phyloP scores from a whole-genome alignment of 352 stramenopile genomes.

The Phytopythium kandeliae region DNA sequence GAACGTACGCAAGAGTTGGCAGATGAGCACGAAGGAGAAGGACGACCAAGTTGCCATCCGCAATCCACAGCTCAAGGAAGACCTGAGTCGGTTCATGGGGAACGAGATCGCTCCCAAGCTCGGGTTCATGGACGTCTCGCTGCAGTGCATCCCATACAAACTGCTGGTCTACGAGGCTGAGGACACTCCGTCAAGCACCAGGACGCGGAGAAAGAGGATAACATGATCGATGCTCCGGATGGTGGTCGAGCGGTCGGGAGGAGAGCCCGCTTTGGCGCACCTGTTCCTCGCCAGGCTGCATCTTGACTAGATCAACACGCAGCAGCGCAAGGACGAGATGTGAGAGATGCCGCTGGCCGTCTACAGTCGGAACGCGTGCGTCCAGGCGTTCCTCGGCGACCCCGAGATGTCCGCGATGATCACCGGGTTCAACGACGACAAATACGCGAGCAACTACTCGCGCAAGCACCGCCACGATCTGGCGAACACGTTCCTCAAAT shows the following conservation, averaged over 20 bases:
- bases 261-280: conserved; percentile 7
- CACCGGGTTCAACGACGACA: not conserved
- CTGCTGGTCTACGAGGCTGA: conserved; percentile 38
- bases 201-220: conserved; percentile 46
- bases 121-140: conserved; percentile 4
- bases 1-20: conserved; percentile 16
- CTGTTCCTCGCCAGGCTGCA: conserved; percentile 9
- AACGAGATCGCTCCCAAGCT: conserved; percentile 3
- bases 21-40: not conserved
- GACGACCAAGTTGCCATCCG: not conserved
- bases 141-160: conserved; percentile 33
- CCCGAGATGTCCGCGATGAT: conserved; percentile 8
- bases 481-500: conserved; percentile 1
- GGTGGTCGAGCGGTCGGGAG: conserved; percentile 5
- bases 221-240: conserved; percentile 27
- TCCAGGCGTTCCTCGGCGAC: conserved; percentile 14
- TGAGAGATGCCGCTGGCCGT: conserved; percentile 11
- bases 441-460: conserved; percentile 4
- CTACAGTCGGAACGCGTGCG: conserved; percentile 6
- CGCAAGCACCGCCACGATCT: conserved; percentile 4
- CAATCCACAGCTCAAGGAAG: conserved; percentile 9
- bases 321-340: conserved; percentile 3
- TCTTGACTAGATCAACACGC: conserved; percentile 7
- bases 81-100: not conserved
- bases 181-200: conserved; percentile 36